phyloP scores from a whole-genome alignment of 2,329 filamentous ascomycete genomes.

The Coniella lustricola region DNA sequence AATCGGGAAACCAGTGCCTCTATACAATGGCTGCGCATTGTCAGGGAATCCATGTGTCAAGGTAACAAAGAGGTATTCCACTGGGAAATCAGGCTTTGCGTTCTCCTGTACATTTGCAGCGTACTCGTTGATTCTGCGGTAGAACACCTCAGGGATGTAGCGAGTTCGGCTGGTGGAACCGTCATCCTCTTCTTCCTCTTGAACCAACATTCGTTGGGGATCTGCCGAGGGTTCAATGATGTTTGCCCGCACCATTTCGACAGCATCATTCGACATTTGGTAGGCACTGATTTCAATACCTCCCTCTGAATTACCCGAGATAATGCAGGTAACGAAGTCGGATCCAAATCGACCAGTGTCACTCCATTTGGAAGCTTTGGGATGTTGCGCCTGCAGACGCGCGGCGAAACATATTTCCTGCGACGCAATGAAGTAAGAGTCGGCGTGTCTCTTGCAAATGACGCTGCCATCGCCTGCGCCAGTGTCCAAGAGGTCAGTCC shows the following conservation, averaged over 20 bases:
- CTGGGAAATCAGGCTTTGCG: slow-evolving; percentile 90
- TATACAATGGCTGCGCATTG: slow-evolving; percentile 69
- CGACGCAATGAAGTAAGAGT: slow-evolving; percentile 91
- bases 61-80: slow-evolving; percentile 93
- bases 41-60: slow-evolving; percentile 94
- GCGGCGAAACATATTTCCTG: slow-evolving; percentile 87
- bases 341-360: slow-evolving; percentile 91
- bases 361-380: slow-evolving; percentile 92
- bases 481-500: slow-evolving; percentile 82
- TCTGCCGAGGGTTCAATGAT: slow-evolving; percentile 94
- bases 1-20: slow-evolving; percentile 68
- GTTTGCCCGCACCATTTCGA: slow-evolving; percentile 94
- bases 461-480: slow-evolving; percentile 78
- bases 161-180: slow-evolving; percentile 60
- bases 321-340: slow-evolving; percentile 92
- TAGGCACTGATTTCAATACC: slow-evolving; percentile 87
- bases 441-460: slow-evolving; percentile 89
- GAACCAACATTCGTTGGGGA: slow-evolving; percentile 88
- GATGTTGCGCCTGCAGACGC: slow-evolving; percentile 78
- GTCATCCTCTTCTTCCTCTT: slow-evolving; percentile 82
- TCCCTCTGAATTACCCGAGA: slow-evolving; percentile 86
- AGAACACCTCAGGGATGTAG: slow-evolving; percentile 98
- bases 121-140: slow-evolving; percentile 91
- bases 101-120: slow-evolving; percentile 95
- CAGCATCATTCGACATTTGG: slow-evolving; percentile 89